Base-by-base conservation (phyloP, 805 yeast species). In the Cyberlindnera galapagoensis region DNA sequence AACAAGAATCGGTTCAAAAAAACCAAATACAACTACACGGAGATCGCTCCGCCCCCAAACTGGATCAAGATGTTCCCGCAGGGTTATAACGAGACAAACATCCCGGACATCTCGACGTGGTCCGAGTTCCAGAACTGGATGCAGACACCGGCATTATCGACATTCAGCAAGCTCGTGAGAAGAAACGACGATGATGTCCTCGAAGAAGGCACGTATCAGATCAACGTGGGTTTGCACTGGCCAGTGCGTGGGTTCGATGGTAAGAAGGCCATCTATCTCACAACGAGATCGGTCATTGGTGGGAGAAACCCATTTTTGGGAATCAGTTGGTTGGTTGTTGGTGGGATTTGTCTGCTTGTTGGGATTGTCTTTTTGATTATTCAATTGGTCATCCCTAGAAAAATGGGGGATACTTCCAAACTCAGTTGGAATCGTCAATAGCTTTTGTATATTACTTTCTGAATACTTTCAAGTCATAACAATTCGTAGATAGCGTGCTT, bases 41-140 rank as follows among this genome's bases (percentile, higher is more conserved):
- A 80, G 18, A 71, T 83, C 23, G 82, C 71, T 4, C 94, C 94
- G 7, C 94, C 94, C 8, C 94, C 92, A 44, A 82, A 82, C 55
- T 83, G 94, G 94, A 56, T 59, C 28, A 76, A 76, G 51, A 61
- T 44, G 58, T 83, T 52, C 45, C 94, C 94, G 2, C 50, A 81
- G 37, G 94, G 94, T 2, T 83, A 83, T 52, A 80, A 76, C 6
- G 71, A 69, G 17, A 67, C 69, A 0, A 82, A 81, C 50, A 31
- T 83, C 30, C 92, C 92, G 5, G 83, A 82, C 51, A 52, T 83
- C 21, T 63, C 76, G 2, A 56, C 62, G 7, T 76, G 85, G 85
- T 73, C 69, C 37, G 78, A 76, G 39, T 69, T 83, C 39, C 90
- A 82, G 48, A 83, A 82, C 45, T 83, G 94, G 94, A 82, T 83